phyloP scores from a whole-genome alignment of 1,139 yeast species.

The Candida tropicalis region DNA sequence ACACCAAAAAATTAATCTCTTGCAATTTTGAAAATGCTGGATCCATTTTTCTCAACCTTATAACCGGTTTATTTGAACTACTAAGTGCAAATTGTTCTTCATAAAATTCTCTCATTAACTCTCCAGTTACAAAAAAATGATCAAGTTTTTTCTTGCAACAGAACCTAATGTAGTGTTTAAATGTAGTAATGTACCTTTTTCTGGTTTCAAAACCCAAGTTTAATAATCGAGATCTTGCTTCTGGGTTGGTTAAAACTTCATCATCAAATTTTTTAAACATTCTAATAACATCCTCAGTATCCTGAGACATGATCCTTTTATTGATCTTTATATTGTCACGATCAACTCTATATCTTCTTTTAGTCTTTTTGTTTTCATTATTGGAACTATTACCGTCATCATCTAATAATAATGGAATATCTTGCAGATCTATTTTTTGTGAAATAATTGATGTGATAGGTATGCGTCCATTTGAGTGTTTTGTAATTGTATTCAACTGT shows the following conservation, averaged over 20 bases:
- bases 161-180: slow-evolving; percentile 21
- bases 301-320: slow-evolving; percentile 21
- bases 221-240: slow-evolving; percentile 19
- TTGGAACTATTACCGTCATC: slow-evolving; percentile 5
- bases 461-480: slow-evolving; percentile 13
- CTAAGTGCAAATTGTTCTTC: slow-evolving; percentile 20
- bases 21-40: slow-evolving; percentile 22
- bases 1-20: slow-evolving; percentile 21
- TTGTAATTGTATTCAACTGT: slow-evolving; percentile 1
- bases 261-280: slow-evolving; percentile 23
- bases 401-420: slow-evolving; percentile 14
- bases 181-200: slow-evolving; percentile 21
- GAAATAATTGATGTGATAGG: slow-evolving; percentile 22
- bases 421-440: slow-evolving; percentile 19
- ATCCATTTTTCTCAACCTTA: slow-evolving; percentile 21
- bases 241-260: slow-evolving; percentile 20
- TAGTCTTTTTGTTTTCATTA: slow-evolving; percentile 13
- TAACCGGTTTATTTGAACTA: slow-evolving; percentile 19
- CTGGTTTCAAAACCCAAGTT: slow-evolving; percentile 21
- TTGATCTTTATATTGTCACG: slow-evolving; percentile 21
- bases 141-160: slow-evolving; percentile 19
- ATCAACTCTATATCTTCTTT: slow-evolving; percentile 19
- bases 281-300: slow-evolving; percentile 20
- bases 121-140: slow-evolving; percentile 22
- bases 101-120: slow-evolving; percentile 21